Evolutionary conservation across 305 asterid species (phyloP), one percentile per base, ranked within the genome.

Genomic region (Lippia alba): DNA sequence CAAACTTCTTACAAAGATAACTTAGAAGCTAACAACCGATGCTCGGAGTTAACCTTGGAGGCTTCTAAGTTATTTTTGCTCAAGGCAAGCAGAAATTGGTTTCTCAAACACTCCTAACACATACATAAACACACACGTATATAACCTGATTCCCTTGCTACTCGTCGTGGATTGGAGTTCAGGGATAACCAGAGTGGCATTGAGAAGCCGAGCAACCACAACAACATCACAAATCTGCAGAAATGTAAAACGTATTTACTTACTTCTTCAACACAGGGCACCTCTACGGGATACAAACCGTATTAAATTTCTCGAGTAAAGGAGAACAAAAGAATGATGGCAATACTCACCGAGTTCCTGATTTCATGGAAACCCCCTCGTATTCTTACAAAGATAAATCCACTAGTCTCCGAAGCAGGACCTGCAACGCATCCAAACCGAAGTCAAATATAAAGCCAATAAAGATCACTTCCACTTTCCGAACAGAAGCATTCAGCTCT

Each of bases 281-380:
- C 30, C 2, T 24, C 30, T 24, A 24, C 1, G 30, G 2, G 30
- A 24, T 24, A 24, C 3, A 24, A 24, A 24, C 1, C 30, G 2
- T 24, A 24, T 24, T 24, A 74, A 63, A 60, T 62, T 54, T 59
- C 19, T 17, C 1, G 14, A 41, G 50, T 30, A n/a, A 56, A 44
- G 33, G 8, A n/a, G 54, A 65, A 56, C 11, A 24, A 57, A 74
- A 11, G 60, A 44, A 16, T 20, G 49, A 8, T 49, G 68, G 60
- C 32, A 55, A 24, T 36, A 65, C 99, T 84, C 80, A 91, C 99
- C 65, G 96, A 92, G 82, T 87, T 92, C 77, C 94, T 91, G 66
- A 94, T 90, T 87, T 92, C 98, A 34, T 94, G 98, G 79, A 92
- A 94, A 74, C 97, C 99, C 15, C 99, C 98, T 71, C 94, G 91